These are phyloP conservation scores for Hanseniaspora nectarophila DNA, from an alignment of 805 yeast species.

Conservation along the genomic window DNA sequence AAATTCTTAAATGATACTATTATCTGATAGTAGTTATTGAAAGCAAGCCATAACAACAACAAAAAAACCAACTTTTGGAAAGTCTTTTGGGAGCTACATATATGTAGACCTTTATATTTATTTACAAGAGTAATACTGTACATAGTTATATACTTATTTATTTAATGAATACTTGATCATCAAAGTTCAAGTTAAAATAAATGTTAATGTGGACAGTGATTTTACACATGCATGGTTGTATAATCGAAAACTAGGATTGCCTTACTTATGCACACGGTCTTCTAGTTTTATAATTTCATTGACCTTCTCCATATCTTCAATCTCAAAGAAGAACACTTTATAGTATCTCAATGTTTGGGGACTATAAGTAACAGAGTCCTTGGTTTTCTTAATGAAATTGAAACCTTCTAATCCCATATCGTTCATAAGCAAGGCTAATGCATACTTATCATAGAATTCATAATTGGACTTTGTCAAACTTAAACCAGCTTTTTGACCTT, in stretches of 20 bases:
- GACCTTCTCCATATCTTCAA: background rate
- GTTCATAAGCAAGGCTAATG: background rate
- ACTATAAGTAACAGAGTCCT: background rate
- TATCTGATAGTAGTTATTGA: no score
- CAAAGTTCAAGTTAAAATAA: no score
- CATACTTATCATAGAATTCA: conserved; percentile 3
- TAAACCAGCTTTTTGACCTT: background rate
- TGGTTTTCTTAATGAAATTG: background rate
- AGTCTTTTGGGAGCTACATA: no score
- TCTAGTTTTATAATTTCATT: background rate
- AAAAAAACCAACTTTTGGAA: no score
- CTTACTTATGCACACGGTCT: background rate
- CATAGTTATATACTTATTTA: background rate
- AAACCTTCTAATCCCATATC: conserved; percentile 6
- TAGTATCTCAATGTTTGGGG: background rate
- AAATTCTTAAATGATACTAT: no score
- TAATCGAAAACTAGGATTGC: background rate
- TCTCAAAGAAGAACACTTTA: background rate
- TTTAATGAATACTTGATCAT: no score
- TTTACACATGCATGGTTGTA: background rate
- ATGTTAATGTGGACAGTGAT: background rate
- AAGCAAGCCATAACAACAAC: no score
- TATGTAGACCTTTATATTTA: background rate
- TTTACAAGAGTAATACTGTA: background rate
- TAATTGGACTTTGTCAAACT: background rate